phyloP scores from a whole-genome alignment of 2,329 filamentous ascomycete genomes.

The Blumeria hordei region DNA sequence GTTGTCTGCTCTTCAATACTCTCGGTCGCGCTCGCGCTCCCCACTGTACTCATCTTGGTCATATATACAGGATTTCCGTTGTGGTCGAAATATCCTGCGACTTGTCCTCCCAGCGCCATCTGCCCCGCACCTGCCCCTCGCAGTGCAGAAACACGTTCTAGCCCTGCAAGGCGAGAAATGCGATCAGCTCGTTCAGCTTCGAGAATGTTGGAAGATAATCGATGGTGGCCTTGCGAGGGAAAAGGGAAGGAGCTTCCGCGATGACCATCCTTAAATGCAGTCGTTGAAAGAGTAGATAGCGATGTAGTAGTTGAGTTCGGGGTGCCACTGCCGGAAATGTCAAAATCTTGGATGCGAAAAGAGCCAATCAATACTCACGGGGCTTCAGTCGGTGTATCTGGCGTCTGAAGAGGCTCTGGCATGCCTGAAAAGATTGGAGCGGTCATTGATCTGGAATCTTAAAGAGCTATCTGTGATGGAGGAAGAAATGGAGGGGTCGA shows the following conservation, averaged over 20 bases:
- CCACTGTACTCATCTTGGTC: slow-evolving; percentile 73
- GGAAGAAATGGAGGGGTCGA: too few species aligned
- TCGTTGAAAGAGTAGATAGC: slow-evolving; percentile 74
- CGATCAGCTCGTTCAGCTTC: slow-evolving; percentile 86
- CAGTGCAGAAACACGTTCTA: slow-evolving; percentile 65
- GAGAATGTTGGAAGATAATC: slow-evolving; percentile 44
- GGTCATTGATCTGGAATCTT: slow-evolving; percentile 6
- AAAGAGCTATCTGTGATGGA: too few species aligned
- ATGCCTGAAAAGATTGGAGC: slow-evolving; percentile 50
- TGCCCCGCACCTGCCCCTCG: slow-evolving; percentile 19
- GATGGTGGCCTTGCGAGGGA: slow-evolving; percentile 30
- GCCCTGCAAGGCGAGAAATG: slow-evolving; percentile 80
- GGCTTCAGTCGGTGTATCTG: slow-evolving; percentile 70
- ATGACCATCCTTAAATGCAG: slow-evolving; percentile 89
- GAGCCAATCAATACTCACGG: slow-evolving; percentile 33
- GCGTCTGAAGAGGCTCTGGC: slow-evolving; percentile 57
- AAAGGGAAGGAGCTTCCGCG: slow-evolving; percentile 44
- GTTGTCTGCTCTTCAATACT: slow-evolving; percentile 40
- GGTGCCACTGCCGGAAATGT: slow-evolving; percentile 38
- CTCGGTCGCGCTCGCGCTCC: slow-evolving; percentile 69
- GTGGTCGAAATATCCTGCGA: slow-evolving; percentile 58
- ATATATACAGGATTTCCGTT: slow-evolving; percentile 38
- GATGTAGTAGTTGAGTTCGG: slow-evolving; percentile 84
- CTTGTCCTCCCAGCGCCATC: slow-evolving; percentile 12
- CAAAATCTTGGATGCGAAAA: neutral